Evolutionary conservation across 495 filamentous ascomycete genomes (phyloP).

Genomic region (Penicillium tannophilum): DNA sequence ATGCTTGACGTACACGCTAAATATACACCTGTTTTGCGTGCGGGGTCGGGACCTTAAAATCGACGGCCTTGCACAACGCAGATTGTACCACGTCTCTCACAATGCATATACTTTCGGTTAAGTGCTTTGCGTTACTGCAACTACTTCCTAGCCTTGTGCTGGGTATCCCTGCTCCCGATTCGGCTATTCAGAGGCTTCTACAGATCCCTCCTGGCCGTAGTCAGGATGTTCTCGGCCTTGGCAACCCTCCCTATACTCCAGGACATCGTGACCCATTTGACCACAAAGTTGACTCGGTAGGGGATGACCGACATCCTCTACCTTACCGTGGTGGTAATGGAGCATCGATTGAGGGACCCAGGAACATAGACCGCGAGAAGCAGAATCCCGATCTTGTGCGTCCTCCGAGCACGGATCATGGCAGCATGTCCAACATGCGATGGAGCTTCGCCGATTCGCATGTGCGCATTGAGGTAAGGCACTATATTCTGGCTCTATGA

Average conservation of each 20-base stretch:
- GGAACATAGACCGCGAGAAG: slow-evolving; percentile 62
- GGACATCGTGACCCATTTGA: slow-evolving; percentile 50
- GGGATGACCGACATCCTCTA: slow-evolving; percentile 58
- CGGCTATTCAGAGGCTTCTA: slow-evolving; percentile 1
- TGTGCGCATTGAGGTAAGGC: slow-evolving; percentile 60
- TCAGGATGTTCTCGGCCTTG: slow-evolving; percentile 1
- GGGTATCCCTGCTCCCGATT: neutral
- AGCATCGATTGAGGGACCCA: slow-evolving; percentile 63
- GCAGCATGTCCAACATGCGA: slow-evolving; percentile 62
- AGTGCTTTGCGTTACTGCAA: neutral
- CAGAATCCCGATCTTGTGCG: slow-evolving; percentile 66
- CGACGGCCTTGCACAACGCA: neutral
- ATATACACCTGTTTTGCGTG: neutral
- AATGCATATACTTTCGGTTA: neutral
- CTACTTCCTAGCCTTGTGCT: neutral
- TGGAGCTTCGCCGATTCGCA: slow-evolving; percentile 72
- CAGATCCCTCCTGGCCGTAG: slow-evolving; percentile 1
- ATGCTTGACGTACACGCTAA: neutral
- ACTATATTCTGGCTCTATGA: neutral
- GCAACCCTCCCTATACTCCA: slow-evolving; percentile 35
- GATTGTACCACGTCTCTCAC: neutral
- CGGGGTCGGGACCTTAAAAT: neutral
- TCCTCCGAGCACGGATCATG: slow-evolving; percentile 66
- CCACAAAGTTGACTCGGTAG: slow-evolving; percentile 57
- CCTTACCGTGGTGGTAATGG: slow-evolving; percentile 68